A percentile compares a stretch with the other conserved stretches of the same genome.
Evolutionary conservation across 257 asterid genomes (phyloP).

Genomic region (Solanum pennellii): DNA sequence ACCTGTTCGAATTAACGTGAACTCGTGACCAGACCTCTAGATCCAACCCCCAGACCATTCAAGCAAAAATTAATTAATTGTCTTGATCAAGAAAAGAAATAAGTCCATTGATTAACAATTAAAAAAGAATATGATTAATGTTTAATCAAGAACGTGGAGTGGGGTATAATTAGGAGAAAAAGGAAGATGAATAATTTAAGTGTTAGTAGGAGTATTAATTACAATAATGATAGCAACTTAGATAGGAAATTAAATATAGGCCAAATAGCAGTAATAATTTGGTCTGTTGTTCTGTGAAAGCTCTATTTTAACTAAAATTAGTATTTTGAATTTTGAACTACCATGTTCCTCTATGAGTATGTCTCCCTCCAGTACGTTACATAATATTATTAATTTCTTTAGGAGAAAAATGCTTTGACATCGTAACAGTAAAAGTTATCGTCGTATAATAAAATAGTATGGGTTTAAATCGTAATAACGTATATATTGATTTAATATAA

Average conservation of each 20-base stretch:
- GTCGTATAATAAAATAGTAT: too few relatives aligned
- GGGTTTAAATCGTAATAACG: neutral
- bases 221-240: neutral
- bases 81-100: neutral
- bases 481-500: neutral
- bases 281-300: constrained; percentile 11
- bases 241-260: neutral
- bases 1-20: neutral
- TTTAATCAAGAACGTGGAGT: neutral
- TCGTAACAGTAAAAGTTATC: neutral
- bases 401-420: neutral
- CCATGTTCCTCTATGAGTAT: neutral
- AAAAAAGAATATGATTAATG: neutral
- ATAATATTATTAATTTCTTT: neutral
- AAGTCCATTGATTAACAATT: neutral
- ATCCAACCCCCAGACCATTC: neutral
- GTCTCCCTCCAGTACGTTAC: neutral
- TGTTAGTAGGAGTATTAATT: neutral
- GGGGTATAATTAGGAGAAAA: constrained; percentile 6
- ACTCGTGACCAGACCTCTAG: neutral
- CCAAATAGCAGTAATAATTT: constrained; percentile 7
- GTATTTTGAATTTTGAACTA: neutral
- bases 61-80: neutral
- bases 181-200: neutral
- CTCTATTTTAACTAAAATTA: constrained; percentile 3